A percentile compares a stretch with the other conserved stretches of the same genome.
Evolutionary conservation across 352 stramenopile species (phyloP).

Genomic region (Pythium chondricola): DNA sequence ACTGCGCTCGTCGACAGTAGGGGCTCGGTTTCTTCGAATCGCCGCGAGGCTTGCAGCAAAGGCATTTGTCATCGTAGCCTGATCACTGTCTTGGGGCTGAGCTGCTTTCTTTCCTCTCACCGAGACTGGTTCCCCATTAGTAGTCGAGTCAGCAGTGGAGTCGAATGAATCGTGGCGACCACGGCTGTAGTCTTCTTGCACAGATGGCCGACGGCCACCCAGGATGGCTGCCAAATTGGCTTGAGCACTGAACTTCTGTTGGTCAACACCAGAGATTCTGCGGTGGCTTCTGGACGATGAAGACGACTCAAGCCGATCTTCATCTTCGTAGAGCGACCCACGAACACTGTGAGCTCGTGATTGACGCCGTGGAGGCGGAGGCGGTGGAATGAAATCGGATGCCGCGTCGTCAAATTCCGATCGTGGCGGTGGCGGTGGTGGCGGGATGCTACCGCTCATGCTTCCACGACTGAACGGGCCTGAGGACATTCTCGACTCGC

Average conservation of each 20-base stretch:
- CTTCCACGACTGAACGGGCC: conserved; percentile 20
- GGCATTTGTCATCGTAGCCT: conserved; percentile 41
- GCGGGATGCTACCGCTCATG: conserved; percentile 27
- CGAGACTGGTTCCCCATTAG: conserved; percentile 7
- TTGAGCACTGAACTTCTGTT: conserved; percentile 39
- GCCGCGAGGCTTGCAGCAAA: conserved; percentile 70
- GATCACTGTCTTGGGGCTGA: not conserved
- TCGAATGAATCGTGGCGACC: conserved; percentile 47
- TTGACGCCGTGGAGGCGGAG: conserved; percentile 20
- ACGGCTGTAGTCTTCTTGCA: conserved; percentile 17
- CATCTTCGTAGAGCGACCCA: conserved; percentile 37
- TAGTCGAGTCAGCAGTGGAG: conserved; percentile 19
- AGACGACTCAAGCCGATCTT: conserved; percentile 25
- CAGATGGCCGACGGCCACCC: conserved; percentile 26
- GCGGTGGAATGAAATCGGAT: conserved; percentile 23
- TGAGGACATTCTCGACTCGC: conserved; percentile 53
- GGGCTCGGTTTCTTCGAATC: conserved; percentile 60
- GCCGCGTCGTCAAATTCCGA: conserved; percentile 19
- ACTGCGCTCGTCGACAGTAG: conserved; percentile 48
- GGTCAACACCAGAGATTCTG: conserved; percentile 31
- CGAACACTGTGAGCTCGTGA: conserved; percentile 54
- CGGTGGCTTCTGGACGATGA: conserved; percentile 32
- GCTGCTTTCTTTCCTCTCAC: not conserved
- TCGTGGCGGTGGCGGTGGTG: conserved; percentile 34
- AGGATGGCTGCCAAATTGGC: conserved; percentile 61